A percentile compares a stretch with the other conserved stretches of the same genome.
These are phyloP conservation scores for Cicer bijugum DNA, from an alignment of 306 rosid species.

Conservation along the genomic window DNA sequence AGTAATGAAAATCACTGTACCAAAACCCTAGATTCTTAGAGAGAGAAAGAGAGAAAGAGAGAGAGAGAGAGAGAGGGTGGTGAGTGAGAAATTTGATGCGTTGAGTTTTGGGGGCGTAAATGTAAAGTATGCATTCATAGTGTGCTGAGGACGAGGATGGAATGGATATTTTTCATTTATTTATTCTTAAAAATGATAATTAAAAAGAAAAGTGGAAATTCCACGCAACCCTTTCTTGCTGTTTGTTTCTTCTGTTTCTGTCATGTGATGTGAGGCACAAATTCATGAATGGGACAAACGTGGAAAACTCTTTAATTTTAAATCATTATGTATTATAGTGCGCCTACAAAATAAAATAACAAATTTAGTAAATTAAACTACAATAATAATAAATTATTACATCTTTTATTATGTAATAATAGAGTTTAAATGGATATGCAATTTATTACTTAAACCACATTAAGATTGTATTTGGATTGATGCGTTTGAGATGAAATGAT, in stretches of 20 bases:
- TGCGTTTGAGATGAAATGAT: too few species aligned
- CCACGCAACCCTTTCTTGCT: background rate
- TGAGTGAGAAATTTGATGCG: slow-evolving; percentile 47
- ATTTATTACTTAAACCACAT: too few species aligned
- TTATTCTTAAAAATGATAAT: background rate
- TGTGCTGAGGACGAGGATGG: background rate
- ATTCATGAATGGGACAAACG: slow-evolving; percentile 34
- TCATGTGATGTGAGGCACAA: background rate
- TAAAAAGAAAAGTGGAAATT: background rate
- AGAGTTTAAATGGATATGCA: too few species aligned
- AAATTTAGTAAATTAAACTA: too few species aligned
- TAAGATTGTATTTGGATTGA: too few species aligned
- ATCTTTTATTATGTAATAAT: too few species aligned
- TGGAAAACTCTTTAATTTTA: background rate
- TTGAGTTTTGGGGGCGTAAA: slow-evolving; percentile 32
- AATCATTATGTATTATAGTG: too few species aligned
- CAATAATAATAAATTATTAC: too few species aligned
- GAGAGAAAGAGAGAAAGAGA: slow-evolving; percentile 26
- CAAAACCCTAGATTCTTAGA: slow-evolving; percentile 68
- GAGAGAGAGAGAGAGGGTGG: slow-evolving; percentile 24
- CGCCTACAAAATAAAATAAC: too few species aligned
- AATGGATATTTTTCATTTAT: slow-evolving; percentile 27
- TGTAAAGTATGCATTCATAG: slow-evolving; percentile 13
- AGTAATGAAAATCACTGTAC: slow-evolving; percentile 54
- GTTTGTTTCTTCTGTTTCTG: background rate